phyloP scores from a whole-genome alignment of 1,284 basidiomycete species.

The Sanghuangporus baumii region DNA sequence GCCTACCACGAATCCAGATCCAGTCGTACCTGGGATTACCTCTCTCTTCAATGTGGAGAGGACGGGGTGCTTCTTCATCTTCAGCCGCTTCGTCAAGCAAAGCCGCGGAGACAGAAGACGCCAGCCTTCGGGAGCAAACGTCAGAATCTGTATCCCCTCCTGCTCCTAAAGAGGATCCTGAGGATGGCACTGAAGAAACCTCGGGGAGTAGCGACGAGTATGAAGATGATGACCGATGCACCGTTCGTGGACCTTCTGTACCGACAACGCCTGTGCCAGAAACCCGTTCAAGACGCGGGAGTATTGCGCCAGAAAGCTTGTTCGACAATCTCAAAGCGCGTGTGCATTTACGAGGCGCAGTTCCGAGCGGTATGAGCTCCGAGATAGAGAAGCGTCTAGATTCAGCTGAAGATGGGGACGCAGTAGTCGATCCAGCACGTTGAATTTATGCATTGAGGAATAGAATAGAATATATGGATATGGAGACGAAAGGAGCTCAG shows the following conservation, averaged over 20 bases:
- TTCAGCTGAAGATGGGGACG: constrained; percentile 4
- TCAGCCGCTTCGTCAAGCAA: constrained; percentile 5
- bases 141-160: background rate
- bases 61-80: constrained; percentile 12
- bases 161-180: background rate
- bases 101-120: background rate
- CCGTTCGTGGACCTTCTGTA: constrained; percentile 37
- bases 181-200: background rate
- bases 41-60: constrained; percentile 17
- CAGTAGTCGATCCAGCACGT: background rate
- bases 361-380: background rate
- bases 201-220: constrained; percentile 23
- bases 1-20: constrained; percentile 13
- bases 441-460: background rate
- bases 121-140: background rate
- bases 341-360: background rate
- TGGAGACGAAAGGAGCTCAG: background rate
- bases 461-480: background rate
- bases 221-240: constrained; percentile 54
- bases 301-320: constrained; percentile 16
- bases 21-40: constrained; percentile 15
- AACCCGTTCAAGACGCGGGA: background rate
- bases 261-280: constrained; percentile 27
- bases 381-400: background rate
- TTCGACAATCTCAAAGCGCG: constrained; percentile 10